Evolutionary conservation across 441 rosid genomes (phyloP).

Genomic region (Populus tomentosa): DNA sequence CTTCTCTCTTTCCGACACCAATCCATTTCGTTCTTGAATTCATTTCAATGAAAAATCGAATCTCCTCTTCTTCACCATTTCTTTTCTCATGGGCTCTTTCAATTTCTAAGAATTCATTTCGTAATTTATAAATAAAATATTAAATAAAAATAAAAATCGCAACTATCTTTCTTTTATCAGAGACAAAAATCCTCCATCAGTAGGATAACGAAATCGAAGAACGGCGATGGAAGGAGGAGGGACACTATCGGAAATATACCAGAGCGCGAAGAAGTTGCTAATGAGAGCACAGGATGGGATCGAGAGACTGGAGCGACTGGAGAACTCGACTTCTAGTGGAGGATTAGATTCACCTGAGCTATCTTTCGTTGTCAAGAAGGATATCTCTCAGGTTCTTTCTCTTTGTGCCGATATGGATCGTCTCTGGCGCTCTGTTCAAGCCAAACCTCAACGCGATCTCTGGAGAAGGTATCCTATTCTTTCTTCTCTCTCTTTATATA

Average conservation of each 20-base stretch:
- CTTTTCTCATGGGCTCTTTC: too few species aligned
- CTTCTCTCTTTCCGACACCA: too few species aligned
- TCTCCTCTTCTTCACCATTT: too few species aligned
- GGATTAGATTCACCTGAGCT: conserved; percentile 74
- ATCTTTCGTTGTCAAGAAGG: conserved; percentile 63
- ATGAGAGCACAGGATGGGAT: conserved; percentile 75
- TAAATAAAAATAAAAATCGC: too few species aligned
- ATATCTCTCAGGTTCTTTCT: conserved; percentile 68
- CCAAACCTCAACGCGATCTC: conserved; percentile 92
- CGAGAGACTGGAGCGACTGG: conserved; percentile 78
- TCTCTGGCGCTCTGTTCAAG: conserved; percentile 77
- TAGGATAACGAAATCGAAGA: too few species aligned
- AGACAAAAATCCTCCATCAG: too few species aligned
- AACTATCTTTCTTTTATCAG: too few species aligned
- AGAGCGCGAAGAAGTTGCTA: conserved; percentile 50
- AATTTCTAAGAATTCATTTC: too few species aligned
- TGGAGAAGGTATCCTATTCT: conserved; percentile 61
- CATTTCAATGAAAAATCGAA: too few species aligned
- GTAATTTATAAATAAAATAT: too few species aligned
- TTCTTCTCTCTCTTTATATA: not conserved
- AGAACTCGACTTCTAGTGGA: conserved; percentile 46
- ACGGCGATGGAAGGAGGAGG: conserved; percentile 39
- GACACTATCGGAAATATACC: conserved; percentile 65
- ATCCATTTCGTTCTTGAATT: too few species aligned
- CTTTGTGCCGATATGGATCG: conserved; percentile 75